Evolutionary conservation across 164 flowering plant species (phyloP), one percentile per base, ranked within the genome.

Genomic region (Kingdonia uniflora): DNA sequence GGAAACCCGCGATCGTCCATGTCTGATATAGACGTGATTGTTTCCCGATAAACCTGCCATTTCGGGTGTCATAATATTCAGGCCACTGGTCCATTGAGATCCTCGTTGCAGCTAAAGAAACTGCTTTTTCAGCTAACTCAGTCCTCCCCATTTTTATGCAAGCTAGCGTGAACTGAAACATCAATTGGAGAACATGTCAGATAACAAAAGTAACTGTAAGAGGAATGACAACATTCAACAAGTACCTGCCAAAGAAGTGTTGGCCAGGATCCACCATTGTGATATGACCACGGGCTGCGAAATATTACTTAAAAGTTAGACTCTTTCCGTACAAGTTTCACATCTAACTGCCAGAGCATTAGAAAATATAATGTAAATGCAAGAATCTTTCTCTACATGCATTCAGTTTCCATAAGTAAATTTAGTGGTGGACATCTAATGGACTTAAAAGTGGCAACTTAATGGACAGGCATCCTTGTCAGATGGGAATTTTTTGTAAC

Each of bases 211-310:
- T 3, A 29, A 29, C 35, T 3, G 8, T 8, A 4, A 29, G 35
- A 29, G 35, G 35, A 29, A 29, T 29, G 8, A 29, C 35, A 29
- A 21, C 15, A 19, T 15, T 12, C 48, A 62, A 60, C 42, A 55
- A 56, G 25, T 62, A 88, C 96, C 94, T 88, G 94, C 96, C 96
- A 88, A 25, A 85, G 65, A 20, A 88, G 87, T 0, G 95, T 85
- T 14, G 96, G 95, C 96, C 96, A 88, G 24, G 95, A 88, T 47
- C 96, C 96, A 51, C 94, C 90, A 65, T 87, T 87, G 47, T 87
- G 96, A 74, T 87, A 87, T 19, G 96, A 87, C 96, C 91, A 88
- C 20, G 96, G 81, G 39, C 96, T 88, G 84, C 63, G 25, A 65
- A n/a, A 19, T 23, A 60, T 54, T 19, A 56, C 39, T 45, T 13